Evolutionary conservation across 306 rosid species (phyloP), one percentile per base, ranked within the genome.

Genomic region (Cicer yamashitae): DNA sequence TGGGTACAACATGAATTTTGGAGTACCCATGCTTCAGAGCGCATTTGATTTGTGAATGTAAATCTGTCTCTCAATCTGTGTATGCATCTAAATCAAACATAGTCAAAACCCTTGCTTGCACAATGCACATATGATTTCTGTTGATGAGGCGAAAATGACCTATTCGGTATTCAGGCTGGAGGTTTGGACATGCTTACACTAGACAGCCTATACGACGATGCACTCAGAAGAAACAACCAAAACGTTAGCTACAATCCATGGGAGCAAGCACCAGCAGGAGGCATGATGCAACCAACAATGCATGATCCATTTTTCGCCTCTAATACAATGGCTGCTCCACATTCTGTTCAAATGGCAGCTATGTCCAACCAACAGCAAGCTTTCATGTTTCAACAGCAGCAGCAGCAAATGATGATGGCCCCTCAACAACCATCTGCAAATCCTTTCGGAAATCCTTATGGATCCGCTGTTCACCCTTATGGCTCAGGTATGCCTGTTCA

Each of bases 151-250:
- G 72, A 68, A 68, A 50, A 67, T 76, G 67, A 76, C 14, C 77
- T 84, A 22, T 63, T 83, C 69, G 57, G 43, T 65, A 50, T 66
- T 75, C 83, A 96, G 99, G 99, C 90, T 10, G 99, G 99, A 78
- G 99, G 99, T 20, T 84, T 96, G 38, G 99, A 96, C 92, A 67
- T 74, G 84, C 98, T 96, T 83, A 96, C 97, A 14, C 82, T 96
- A 70, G 98, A 96, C 90, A 96, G 99, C 83, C 87, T 96, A 58
- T 96, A 96, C 1, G 97, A 96, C 17, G 99, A 96, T 81, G 99
- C 99, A 15, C 84, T 90, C 48, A 87, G 98, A 83, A 85, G 98
- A 87, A 94, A 65, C 84, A 90, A 77, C 88, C 99, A 92, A 83
- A 89, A 83, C 46, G 91, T 72, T 70, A 96, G 99, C 88, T 89